Evolutionary conservation across 495 filamentous ascomycete genomes (phyloP).

Genomic region (Penicillium argentinense): DNA sequence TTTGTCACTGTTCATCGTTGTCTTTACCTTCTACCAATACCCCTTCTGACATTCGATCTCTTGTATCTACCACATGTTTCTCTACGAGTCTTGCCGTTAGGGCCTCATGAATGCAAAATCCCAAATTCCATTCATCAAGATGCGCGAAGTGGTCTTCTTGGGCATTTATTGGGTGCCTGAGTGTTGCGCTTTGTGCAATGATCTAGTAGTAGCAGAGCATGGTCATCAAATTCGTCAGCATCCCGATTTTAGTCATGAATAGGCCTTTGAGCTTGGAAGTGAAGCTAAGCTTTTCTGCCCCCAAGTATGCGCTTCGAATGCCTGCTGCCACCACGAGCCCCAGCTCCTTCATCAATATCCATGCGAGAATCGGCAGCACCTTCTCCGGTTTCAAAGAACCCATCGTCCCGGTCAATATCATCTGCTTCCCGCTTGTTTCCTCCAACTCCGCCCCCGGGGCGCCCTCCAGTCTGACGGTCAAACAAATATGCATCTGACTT

Average conservation of each 20-base stretch:
- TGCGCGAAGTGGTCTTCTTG: too few relatives aligned
- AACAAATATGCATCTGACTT: too few relatives aligned
- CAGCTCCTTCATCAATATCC: slow-evolving; percentile 47
- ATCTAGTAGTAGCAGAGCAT: background rate
- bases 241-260: background rate
- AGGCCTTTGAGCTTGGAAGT: background rate
- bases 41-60: slow-evolving; percentile 28
- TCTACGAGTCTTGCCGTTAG: slow-evolving; percentile 25
- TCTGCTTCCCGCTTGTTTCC: slow-evolving; percentile 46
- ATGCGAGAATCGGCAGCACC: slow-evolving; percentile 51
- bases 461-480: slow-evolving; percentile 1
- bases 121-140: slow-evolving; percentile 1
- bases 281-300: slow-evolving; percentile 34
- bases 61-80: slow-evolving; percentile 40
- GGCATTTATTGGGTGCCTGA: too few relatives aligned
- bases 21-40: slow-evolving; percentile 39
- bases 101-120: slow-evolving; percentile 26
- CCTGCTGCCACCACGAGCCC: slow-evolving; percentile 26
- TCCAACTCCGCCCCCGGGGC: slow-evolving; percentile 30
- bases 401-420: slow-evolving; percentile 48
- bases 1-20: slow-evolving; percentile 12
- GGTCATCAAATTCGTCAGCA: background rate
- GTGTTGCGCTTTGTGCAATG: too few relatives aligned
- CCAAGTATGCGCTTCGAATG: slow-evolving; percentile 45
- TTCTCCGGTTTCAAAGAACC: slow-evolving; percentile 41